Evolutionary conservation across 2,329 filamentous ascomycete species (phyloP), one percentile per base, ranked within the genome.

Genomic region (Colletotrichum siamense): DNA sequence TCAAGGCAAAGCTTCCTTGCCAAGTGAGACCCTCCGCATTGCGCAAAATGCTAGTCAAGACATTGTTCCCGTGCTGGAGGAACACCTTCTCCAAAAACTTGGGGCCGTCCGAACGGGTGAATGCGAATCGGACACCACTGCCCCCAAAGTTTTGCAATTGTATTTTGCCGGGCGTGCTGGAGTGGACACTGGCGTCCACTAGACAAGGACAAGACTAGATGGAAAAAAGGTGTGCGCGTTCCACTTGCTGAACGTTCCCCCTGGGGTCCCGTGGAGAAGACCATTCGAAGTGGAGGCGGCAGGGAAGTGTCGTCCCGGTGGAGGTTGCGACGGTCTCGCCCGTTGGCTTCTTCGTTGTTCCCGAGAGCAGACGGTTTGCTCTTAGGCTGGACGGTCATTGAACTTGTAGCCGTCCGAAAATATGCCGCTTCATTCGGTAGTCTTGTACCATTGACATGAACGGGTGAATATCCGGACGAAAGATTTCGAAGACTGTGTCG

Each of bases 1-100:
- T 75, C 68, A 72, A 75, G 55, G 69, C 36, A 73, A 75, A 73
- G 73, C 73, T 73, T 76, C 70, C 24, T 64, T 26, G 70, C 26
- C 59, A 65, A 74, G 70, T 65, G 18, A 62, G 34, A 52, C 49
- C 36, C 57, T 49, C 34, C 39, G 67, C 67, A 44, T 24, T 18
- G 52, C 39, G 52, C 63, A 70, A 65, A 13, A 34, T 55, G 66
- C 52, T 61, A 32, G 73, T 66, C 69, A 72, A 64, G 49, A 52
- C 30, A 34, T 26, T 28, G 24, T n/a, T 34, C 62, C 26, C 52
- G 39, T 55, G 28, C 39, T 62, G n/a, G 44, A 52, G 44, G n/a
- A 52, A 66, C 39, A 44, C 52, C 22, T 69, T 65, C 13, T 34
- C 70, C 73, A 49, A 76, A 34, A 64, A n/a, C 15, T 36, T 52